Conservation (phyloP, 2,329 filamentous ascomycete genomes). For the Neonectria coccinea region DNA sequence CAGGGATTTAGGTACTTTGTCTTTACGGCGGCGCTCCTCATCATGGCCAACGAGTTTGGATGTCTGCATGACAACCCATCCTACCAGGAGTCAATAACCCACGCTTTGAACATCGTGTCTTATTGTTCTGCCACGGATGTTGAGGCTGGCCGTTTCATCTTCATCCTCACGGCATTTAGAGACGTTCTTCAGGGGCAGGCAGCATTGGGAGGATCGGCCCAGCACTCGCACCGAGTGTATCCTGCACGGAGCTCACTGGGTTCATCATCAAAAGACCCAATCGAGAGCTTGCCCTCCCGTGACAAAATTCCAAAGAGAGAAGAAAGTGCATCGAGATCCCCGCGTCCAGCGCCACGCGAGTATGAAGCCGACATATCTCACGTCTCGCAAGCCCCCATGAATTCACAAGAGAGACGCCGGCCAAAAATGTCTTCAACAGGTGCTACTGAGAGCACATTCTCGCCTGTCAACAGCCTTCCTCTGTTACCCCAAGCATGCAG, state of each 20-base stretch:
- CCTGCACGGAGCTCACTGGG: neutral
- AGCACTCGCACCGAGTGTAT: neutral
- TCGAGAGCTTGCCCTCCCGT: neutral
- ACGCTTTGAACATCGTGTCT: conserved; percentile 61
- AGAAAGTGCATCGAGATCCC: neutral
- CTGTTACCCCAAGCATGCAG: neutral
- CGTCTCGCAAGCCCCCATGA: conserved; percentile 17
- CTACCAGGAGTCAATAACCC: conserved; percentile 54
- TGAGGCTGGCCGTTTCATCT: conserved; percentile 61
- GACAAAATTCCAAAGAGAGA: neutral
- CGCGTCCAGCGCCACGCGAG: neutral
- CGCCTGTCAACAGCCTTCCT: neutral
- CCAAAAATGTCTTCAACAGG: conserved; percentile 8
- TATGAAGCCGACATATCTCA: conserved; percentile 3
- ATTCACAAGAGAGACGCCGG: neutral
- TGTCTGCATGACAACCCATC: conserved; percentile 59
- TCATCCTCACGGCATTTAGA: conserved; percentile 63
- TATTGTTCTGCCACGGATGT: conserved; percentile 62
- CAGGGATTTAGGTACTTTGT: conserved; percentile 63
- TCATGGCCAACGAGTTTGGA: conserved; percentile 69
- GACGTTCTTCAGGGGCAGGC: conserved; percentile 24
- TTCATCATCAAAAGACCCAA: neutral
- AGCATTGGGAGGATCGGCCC: neutral
- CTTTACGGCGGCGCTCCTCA: conserved; percentile 65
- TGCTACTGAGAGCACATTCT: neutral